Base-by-base conservation (phyloP, 1,139 yeast genomes). In the Nematodospora anomalae region DNA sequence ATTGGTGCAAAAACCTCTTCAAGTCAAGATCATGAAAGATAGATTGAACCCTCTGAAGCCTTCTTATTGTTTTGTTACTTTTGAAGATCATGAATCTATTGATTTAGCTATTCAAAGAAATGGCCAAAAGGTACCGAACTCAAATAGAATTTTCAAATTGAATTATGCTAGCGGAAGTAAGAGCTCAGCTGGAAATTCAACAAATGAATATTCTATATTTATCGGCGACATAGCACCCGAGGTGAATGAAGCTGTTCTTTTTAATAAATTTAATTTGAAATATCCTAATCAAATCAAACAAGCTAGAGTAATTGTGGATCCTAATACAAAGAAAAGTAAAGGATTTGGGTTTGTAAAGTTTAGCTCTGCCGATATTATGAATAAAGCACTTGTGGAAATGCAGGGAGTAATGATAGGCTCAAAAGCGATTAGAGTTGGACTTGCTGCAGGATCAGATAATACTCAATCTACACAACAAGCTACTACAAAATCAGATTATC, bases 301-400 rank as follows among this genome's bases (percentile, higher is more conserved):
- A 32, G 96, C 86, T 16, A 82, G 89, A 53, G 86, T 90, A 40
- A 88, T 89, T 92, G 67, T 80, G 4, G 96, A 90, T 56, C 82
- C 88, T 3, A 68, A 74, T 15, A 79, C 94, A 2, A 85, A 84
- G 12, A 69, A 74, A 15, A 83, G 96, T 3, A 79, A 92, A 49
- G 95, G 97, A 27, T 88, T 86, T 62, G 97, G 97, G 1, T 89
- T 90, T 60, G 92, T 89, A n/a, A 74, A 95, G 43, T 88, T 90
- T 57, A 66, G 76, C 29, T 75, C 77, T 40, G 84, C 80, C 47
- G 72, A 74, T n/a, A 86, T 83, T 38, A 83, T 89, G 61, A 80
- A 79, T 45, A 69, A 80, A 32, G 95, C 97, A 0, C 64, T 87
- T 28, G 62, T 70, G 18, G 95, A 86, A 53, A 86, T 87, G 95